Conservation (phyloP, 2,329 filamentous ascomycete genomes). For the Thyridium curvatum region DNA sequence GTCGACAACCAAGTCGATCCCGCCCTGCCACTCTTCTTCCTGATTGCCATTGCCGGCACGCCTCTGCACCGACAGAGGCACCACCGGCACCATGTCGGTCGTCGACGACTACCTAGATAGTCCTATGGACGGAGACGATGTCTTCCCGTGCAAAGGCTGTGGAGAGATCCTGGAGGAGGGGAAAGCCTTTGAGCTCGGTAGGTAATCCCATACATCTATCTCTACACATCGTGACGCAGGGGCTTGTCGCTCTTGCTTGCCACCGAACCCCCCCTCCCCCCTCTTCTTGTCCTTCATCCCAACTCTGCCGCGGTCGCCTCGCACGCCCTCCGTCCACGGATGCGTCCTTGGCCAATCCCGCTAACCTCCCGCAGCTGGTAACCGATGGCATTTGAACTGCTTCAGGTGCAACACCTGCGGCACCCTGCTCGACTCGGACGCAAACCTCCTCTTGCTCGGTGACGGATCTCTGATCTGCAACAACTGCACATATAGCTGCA, state of each 20-base stretch:
- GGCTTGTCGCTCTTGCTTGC: too few relatives aligned
- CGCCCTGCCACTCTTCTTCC: not conserved
- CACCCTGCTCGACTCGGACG: conserved; percentile 94
- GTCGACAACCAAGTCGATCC: not conserved
- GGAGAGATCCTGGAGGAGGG: conserved; percentile 98
- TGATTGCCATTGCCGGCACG: not conserved
- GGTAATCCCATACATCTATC: conserved; percentile 17
- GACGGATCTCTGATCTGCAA: conserved; percentile 98
- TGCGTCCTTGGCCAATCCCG: conserved; percentile 19
- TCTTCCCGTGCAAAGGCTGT: conserved; percentile 87
- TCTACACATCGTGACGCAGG: too few relatives aligned
- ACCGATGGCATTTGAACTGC: conserved; percentile 98
- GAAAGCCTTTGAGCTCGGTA: conserved; percentile 96
- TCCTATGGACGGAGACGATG: conserved; percentile 71
- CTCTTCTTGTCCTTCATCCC: too few relatives aligned
- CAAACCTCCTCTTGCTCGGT: conserved; percentile 91
- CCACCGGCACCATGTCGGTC: conserved; percentile 33
- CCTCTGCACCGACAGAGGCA: conserved; percentile 1
- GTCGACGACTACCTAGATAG: conserved; percentile 59
- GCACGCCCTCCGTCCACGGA: too few relatives aligned
- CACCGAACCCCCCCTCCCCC: too few relatives aligned
- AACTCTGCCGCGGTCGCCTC: too few relatives aligned
- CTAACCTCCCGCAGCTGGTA: conserved; percentile 59
- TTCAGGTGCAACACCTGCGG: conserved; percentile 96
- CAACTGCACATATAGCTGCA: conserved; percentile 99